Percentiles rank a stretch among this genome's conserved stretches.
These are phyloP conservation scores for Debaryomycetaceae sp. DNA, from an alignment of 1,139 yeast species.

Conservation along the genomic window DNA sequence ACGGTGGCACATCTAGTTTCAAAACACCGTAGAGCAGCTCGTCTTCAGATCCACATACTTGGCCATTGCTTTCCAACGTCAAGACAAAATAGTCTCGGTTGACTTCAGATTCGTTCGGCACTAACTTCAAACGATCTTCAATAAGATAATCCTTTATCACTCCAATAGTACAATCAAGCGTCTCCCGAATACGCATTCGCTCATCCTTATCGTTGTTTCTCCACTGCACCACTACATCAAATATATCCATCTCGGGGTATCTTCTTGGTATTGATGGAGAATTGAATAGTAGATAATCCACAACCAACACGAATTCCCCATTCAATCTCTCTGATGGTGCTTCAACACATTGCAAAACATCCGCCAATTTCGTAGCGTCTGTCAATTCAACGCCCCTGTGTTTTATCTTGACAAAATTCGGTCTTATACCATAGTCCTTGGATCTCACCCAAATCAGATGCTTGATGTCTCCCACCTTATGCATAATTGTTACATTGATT, in stretches of 20 bases:
- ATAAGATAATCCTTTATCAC: slow-evolving; percentile 19
- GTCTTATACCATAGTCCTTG: slow-evolving; percentile 18
- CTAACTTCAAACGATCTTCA: slow-evolving; percentile 11
- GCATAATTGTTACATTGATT: slow-evolving; percentile 18
- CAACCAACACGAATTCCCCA: slow-evolving; percentile 13
- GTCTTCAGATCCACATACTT: slow-evolving; percentile 10
- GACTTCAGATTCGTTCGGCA: not conserved
- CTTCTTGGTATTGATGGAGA: slow-evolving; percentile 16
- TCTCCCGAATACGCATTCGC: slow-evolving; percentile 17
- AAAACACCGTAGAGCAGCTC: slow-evolving; percentile 15
- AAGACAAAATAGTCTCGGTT: slow-evolving; percentile 4
- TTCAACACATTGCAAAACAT: slow-evolving; percentile 11
- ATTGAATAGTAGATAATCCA: slow-evolving; percentile 22
- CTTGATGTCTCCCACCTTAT: slow-evolving; percentile 19
- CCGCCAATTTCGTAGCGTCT: slow-evolving; percentile 13
- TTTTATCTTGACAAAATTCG: slow-evolving; percentile 18
- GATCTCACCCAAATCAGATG: slow-evolving; percentile 30
- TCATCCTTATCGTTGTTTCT: slow-evolving; percentile 10
- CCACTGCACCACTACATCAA: slow-evolving; percentile 21
- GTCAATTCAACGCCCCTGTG: slow-evolving; percentile 7
- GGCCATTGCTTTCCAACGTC: slow-evolving; percentile 9
- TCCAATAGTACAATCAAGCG: slow-evolving; percentile 20
- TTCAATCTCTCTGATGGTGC: slow-evolving; percentile 4
- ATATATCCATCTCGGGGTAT: slow-evolving; percentile 22
- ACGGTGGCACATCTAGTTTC: slow-evolving; percentile 29